phyloP scores from a whole-genome alignment of 345 rosid species.

The Populus deltoides region DNA sequence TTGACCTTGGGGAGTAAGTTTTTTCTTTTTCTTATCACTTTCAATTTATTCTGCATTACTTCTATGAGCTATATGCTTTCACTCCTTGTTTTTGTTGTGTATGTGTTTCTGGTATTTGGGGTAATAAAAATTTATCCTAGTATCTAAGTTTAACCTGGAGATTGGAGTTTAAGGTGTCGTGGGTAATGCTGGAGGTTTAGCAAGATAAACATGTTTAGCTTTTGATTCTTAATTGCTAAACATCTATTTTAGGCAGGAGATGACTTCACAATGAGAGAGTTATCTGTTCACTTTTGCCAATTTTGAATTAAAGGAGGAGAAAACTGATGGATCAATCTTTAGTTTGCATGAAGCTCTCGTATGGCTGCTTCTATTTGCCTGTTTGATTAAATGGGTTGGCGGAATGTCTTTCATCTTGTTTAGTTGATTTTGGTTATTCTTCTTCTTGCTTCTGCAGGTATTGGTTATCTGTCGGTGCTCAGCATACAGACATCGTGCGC shows the following conservation, averaged over 20 bases:
- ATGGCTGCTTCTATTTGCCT: background rate
- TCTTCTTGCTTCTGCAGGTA: conserved; percentile 4
- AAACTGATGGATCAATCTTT: background rate
- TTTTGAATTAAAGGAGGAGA: background rate
- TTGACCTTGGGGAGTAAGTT: background rate
- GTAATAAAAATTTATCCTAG: background rate
- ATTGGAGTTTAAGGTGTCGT: background rate
- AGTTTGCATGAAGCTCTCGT: background rate
- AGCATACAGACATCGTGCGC: conserved; percentile 11
- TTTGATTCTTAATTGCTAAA: background rate
- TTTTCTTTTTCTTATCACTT: background rate
- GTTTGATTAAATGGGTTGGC: background rate
- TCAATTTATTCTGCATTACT: too few relatives aligned
- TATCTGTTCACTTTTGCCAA: background rate
- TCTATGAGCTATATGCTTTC: background rate
- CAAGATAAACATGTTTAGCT: background rate
- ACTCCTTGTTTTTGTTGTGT: background rate
- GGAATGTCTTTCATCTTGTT: background rate
- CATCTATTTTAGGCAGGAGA: background rate
- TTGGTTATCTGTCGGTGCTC: conserved; percentile 17
- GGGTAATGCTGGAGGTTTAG: background rate
- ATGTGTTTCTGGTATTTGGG: background rate
- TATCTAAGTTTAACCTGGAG: background rate
- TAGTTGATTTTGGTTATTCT: background rate
- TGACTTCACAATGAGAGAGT: background rate